Evolutionary conservation across 75 land plant species (phyloP), one percentile per base, ranked within the genome.

Genomic region (Chamaecyparis obtusa): DNA sequence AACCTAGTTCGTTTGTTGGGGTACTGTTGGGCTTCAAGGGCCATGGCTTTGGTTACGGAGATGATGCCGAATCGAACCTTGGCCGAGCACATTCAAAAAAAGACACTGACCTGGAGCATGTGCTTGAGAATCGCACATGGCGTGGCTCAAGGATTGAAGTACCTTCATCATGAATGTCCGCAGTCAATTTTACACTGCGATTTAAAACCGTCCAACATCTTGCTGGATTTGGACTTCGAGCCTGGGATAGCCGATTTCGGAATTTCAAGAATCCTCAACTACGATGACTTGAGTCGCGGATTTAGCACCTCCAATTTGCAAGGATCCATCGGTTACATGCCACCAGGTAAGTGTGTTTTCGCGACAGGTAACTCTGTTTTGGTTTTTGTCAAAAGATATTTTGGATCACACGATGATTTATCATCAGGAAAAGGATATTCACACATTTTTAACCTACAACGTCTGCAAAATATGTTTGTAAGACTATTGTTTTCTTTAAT

Each of bases 1-100:
- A 78, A 78, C 41, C 21, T 78, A 39, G 81, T 78, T 78, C 15
- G 81, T 16, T 6, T 78, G 81, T 78, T 78, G 81, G 81, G 81
- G 0, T 78, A 78, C 39, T 78, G 81, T 21, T 37, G 19, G 24
- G 43, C 27, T 21, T 9, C 81, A 4, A 41, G 9, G 43, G 39
- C 24, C 43, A 37, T 16, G 19, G 39, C 81, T 9, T 19, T 78
- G 27, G 27, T 39, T 78, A 78, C 39, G 81, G 81, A 78, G 16
- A 37, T 78, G 81, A 78, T 78, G 81, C 35, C 81, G 9, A 78
- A 78, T 39, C 16, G 81, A 39, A 39, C 44, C 44, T 39, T 78
- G 81, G 81, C 44, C 9, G 5, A 24, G 9, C 81, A 39, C 15
- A 78, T 78, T 37, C 24, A 78, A 19, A 27, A 78, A 19, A 32